A percentile compares a stretch with the other conserved stretches of the same genome.
Evolutionary conservation across 2,329 filamentous ascomycete genomes (phyloP).

Genomic region (Fusarium camptoceras): DNA sequence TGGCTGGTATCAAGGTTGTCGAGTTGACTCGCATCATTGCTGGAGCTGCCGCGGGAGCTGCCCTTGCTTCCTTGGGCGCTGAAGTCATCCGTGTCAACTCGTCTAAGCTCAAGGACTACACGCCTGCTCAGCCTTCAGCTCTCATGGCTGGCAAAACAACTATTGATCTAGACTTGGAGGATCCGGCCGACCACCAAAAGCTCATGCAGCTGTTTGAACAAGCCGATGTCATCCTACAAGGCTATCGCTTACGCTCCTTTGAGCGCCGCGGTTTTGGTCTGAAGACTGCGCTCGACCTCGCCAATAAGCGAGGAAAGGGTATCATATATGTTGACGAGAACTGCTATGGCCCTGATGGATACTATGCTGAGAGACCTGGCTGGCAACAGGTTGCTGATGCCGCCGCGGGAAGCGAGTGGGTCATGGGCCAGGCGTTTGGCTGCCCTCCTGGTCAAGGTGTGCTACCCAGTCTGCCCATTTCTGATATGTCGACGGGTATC

Average conservation of each 20-base stretch:
- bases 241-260: background rate
- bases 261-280: background rate
- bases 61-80: background rate
- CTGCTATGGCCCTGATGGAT: constrained; percentile 69
- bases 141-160: background rate
- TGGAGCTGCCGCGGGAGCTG: background rate
- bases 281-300: background rate
- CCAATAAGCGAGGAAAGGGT: constrained; percentile 37
- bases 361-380: constrained; percentile 70
- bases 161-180: too few relatives aligned
- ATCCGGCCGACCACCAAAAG: too few relatives aligned
- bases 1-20: background rate
- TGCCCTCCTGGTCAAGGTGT: background rate
- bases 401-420: background rate
- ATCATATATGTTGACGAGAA: constrained; percentile 75
- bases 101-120: too few relatives aligned
- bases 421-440: background rate
- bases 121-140: background rate
- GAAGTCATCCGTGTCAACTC: constrained; percentile 6
- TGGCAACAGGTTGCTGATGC: constrained; percentile 75
- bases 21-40: background rate
- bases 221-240: background rate
- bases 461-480: background rate
- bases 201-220: too few relatives aligned
- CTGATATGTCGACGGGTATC: background rate